These are phyloP conservation scores for Cairneyella variabilis DNA, from an alignment of 495 filamentous ascomycete species.

Conservation along the genomic window DNA sequence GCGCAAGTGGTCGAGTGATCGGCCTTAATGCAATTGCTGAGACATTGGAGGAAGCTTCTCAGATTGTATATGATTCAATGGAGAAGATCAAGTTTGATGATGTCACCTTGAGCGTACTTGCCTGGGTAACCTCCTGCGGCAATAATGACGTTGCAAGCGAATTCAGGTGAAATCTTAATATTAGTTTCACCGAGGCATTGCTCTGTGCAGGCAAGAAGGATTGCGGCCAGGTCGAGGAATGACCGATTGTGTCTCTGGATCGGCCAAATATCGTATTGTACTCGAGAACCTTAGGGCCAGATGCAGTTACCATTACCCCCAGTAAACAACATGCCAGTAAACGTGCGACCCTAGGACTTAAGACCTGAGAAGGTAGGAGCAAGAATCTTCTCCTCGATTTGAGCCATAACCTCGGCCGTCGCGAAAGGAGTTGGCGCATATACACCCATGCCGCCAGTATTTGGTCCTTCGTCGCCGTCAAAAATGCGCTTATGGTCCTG, in stretches of 20 bases:
- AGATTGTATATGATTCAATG: too few species aligned
- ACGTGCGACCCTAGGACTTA: conserved; percentile 63
- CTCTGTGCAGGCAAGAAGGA: conserved; percentile 78
- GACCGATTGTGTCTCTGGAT: conserved; percentile 87
- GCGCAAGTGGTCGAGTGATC: too few species aligned
- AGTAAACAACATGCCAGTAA: background rate
- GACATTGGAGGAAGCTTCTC: too few species aligned
- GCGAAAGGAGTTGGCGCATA: conserved; percentile 67
- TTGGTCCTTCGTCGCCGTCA: conserved; percentile 84
- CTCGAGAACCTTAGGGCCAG: background rate
- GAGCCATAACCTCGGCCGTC: conserved; percentile 32
- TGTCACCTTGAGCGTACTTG: conserved; percentile 71
- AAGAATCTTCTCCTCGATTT: conserved; percentile 75
- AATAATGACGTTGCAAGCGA: conserved; percentile 80
- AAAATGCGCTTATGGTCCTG: conserved; percentile 94
- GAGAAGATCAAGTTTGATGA: conserved; percentile 55
- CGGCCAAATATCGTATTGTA: conserved; percentile 17
- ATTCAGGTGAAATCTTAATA: conserved; percentile 61
- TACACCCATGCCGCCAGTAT: conserved; percentile 96
- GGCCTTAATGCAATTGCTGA: too few species aligned
- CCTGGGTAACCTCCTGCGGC: conserved; percentile 89
- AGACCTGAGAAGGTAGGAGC: conserved; percentile 86
- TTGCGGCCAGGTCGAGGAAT: conserved; percentile 82
- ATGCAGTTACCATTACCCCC: background rate
- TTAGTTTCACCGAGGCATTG: conserved; percentile 65